Conservation (phyloP, 139 green algal genomes). For the Haematococcus sp. region DNA sequence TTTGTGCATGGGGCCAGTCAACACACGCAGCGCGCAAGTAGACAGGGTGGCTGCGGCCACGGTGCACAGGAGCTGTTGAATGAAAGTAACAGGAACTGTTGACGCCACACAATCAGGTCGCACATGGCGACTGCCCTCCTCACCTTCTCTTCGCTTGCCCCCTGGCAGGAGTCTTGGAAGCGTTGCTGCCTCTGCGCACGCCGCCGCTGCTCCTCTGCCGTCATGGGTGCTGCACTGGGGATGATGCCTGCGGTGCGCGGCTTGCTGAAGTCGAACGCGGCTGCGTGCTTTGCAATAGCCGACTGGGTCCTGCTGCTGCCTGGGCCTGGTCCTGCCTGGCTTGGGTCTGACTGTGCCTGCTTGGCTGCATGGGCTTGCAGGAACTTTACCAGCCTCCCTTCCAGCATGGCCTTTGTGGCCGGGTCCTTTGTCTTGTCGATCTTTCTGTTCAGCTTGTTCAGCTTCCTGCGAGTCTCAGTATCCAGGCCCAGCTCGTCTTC, state of each 20-base stretch:
- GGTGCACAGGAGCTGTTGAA: no score
- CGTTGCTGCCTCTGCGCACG: neutral
- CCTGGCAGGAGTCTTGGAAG: no score
- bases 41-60: no score
- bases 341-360: neutral
- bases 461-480: neutral
- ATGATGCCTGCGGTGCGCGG: no score
- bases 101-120: no score
- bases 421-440: slow-evolving; percentile 15
- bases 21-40: no score
- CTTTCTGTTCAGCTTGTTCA: slow-evolving; percentile 9
- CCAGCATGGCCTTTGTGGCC: neutral
- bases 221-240: neutral
- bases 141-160: no score
- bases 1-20: no score
- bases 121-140: no score
- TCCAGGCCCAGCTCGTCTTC: no score
- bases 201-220: neutral
- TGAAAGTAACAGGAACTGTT: no score
- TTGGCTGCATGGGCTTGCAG: neutral
- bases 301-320: neutral
- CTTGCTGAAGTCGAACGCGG: no score
- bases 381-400: slow-evolving; percentile 1
- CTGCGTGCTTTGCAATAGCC: neutral
- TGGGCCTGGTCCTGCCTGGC: neutral